These are phyloP conservation scores for Elsinoe necatrix DNA, from an alignment of 2,329 filamentous ascomycete genomes.

Conservation along the genomic window DNA sequence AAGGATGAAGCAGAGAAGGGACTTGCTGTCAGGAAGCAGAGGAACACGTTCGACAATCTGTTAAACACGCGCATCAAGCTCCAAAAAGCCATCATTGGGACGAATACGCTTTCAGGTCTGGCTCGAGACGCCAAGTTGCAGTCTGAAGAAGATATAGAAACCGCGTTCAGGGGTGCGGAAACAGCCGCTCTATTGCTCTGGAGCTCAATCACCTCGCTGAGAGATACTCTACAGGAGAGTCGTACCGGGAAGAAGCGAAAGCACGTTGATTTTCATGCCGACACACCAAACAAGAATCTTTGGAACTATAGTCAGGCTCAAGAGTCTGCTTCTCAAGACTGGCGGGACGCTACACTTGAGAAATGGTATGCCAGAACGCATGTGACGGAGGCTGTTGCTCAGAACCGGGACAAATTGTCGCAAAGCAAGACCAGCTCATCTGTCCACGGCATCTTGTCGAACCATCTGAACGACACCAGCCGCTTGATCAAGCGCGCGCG, in stretches of 20 bases:
- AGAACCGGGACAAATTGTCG: conserved; percentile 52
- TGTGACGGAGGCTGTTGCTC: conserved; percentile 46
- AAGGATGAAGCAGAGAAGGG: conserved; percentile 79
- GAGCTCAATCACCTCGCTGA: conserved; percentile 66
- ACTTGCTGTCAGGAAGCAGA: conserved; percentile 73
- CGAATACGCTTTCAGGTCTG: conserved; percentile 58
- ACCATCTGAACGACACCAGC: conserved; percentile 58
- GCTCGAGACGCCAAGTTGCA: conserved; percentile 34
- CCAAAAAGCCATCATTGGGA: conserved; percentile 78
- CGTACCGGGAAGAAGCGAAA: conserved; percentile 52
- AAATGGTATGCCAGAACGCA: conserved; percentile 84
- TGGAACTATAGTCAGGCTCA: conserved; percentile 63
- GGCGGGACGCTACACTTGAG: conserved; percentile 66
- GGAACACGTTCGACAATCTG: conserved; percentile 76
- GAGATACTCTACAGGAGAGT: conserved; percentile 49
- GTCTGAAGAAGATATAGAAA: conserved; percentile 29
- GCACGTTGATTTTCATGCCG: conserved; percentile 40
- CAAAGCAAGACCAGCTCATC: conserved; percentile 49
- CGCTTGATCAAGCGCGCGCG: conserved; percentile 61
- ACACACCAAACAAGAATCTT: conserved; percentile 55
- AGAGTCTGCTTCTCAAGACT: conserved; percentile 51
- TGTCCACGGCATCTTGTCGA: conserved; percentile 53
- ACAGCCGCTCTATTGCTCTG: conserved; percentile 77
- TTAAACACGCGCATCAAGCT: conserved; percentile 85
- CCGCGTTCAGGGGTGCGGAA: conserved; percentile 67